Evolutionary conservation across 1,139 yeast genomes (phyloP).

Genomic region (Petasospora rhodanensis): DNA sequence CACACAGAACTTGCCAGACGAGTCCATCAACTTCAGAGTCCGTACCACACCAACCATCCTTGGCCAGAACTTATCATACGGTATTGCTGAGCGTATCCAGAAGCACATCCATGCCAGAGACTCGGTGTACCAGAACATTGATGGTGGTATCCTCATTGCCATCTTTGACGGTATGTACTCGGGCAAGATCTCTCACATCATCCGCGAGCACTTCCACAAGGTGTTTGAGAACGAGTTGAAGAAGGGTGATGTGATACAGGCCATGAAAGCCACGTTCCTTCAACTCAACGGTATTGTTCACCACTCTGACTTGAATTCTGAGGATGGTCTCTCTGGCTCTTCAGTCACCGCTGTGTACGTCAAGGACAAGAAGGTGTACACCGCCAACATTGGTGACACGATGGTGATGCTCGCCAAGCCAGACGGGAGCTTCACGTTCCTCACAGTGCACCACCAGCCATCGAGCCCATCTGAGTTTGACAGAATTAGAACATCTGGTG

Average conservation of each 20-base stretch:
- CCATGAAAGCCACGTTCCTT: constrained; percentile 75
- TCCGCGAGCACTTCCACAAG: constrained; percentile 67
- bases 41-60: constrained; percentile 89
- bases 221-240: constrained; percentile 61
- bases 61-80: constrained; percentile 70
- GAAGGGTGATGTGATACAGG: constrained; percentile 50
- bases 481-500: constrained; percentile 86
- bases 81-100: constrained; percentile 88
- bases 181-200: constrained; percentile 65
- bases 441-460: constrained; percentile 84
- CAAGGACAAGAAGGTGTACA: constrained; percentile 62
- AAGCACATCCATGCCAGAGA: constrained; percentile 72
- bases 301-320: constrained; percentile 39
- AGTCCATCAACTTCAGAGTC: constrained; percentile 74
- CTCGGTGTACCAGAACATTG: constrained; percentile 79
- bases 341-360: constrained; percentile 79
- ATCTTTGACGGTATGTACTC: constrained; percentile 86
- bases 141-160: constrained; percentile 79
- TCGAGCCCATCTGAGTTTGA: constrained; percentile 77
- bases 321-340: constrained; percentile 81
- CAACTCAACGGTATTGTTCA: constrained; percentile 80
- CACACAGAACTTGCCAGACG: constrained; percentile 79
- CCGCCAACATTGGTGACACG: constrained; percentile 90
- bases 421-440: constrained; percentile 71
- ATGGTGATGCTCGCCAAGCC: constrained; percentile 75